These are phyloP conservation scores for Astrothelium subdiscretum DNA, from an alignment of 495 filamentous ascomycete genomes.

Conservation along the genomic window DNA sequence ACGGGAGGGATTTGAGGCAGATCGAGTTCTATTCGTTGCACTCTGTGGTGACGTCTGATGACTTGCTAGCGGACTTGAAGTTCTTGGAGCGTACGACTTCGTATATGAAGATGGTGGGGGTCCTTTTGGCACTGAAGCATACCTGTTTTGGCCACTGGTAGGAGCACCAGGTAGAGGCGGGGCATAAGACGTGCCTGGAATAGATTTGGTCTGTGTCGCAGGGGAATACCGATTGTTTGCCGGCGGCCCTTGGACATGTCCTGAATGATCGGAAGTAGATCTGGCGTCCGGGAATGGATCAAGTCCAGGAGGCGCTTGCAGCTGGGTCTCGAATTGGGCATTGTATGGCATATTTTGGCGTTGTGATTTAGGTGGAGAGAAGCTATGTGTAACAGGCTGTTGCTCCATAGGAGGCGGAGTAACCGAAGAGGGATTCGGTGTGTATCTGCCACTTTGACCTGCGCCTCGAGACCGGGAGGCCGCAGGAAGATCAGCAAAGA, in stretches of 20 bases:
- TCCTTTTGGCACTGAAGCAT: conserved; percentile 27
- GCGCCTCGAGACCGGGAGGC: conserved; percentile 39
- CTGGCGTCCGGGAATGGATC: conserved; percentile 33
- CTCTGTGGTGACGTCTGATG: conserved; percentile 41
- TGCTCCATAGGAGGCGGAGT: conserved; percentile 18
- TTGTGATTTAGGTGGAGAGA: background rate
- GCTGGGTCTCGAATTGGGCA: conserved; percentile 35
- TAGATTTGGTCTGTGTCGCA: conserved; percentile 33
- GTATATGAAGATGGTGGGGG: conserved; percentile 30
- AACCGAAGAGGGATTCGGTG: conserved; percentile 23
- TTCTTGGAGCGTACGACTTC: conserved; percentile 68
- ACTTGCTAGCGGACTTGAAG: conserved; percentile 66
- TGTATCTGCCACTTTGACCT: conserved; percentile 40
- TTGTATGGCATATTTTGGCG: conserved; percentile 14
- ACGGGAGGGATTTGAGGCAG: background rate
- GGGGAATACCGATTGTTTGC: conserved; percentile 47
- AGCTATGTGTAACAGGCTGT: background rate
- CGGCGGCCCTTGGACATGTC: conserved; percentile 28
- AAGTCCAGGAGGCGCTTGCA: conserved; percentile 43
- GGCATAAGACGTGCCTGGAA: background rate
- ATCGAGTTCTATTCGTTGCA: background rate
- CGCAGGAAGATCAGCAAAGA: conserved; percentile 83
- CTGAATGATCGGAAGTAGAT: conserved; percentile 27
- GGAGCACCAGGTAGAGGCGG: background rate
- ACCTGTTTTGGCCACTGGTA: background rate